Evolutionary conservation across 2,329 filamentous ascomycete genomes (phyloP).

Genomic region (Aspergillus latus): DNA sequence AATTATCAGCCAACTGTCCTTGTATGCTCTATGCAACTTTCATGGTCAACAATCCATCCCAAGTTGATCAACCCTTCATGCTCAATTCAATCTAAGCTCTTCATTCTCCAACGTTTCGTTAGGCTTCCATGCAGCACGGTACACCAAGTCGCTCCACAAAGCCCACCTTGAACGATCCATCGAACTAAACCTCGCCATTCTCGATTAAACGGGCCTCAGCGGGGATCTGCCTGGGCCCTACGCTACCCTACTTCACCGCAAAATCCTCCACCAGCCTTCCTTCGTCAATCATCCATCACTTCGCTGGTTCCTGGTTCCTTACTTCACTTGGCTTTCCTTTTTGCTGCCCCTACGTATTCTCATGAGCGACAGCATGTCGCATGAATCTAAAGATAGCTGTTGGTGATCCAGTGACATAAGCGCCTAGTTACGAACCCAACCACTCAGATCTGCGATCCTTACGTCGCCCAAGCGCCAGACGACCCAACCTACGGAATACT

Average conservation of each 20-base stretch:
- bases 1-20: background rate
- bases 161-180: constrained; percentile 14
- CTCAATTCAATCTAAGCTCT: background rate
- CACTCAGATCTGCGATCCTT: constrained; percentile 26
- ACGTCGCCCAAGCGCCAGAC: constrained; percentile 35
- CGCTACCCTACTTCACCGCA: constrained; percentile 20
- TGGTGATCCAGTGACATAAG: constrained; percentile 31
- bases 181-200: constrained; percentile 17
- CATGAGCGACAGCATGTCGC: constrained; percentile 28
- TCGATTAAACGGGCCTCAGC: constrained; percentile 15
- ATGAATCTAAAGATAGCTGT: constrained; percentile 22
- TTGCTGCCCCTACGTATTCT: background rate
- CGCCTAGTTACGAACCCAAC: constrained; percentile 27
- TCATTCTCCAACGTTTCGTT: constrained; percentile 7
- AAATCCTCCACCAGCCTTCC: constrained; percentile 14
- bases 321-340: constrained; percentile 1
- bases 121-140: constrained; percentile 31
- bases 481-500: constrained; percentile 8
- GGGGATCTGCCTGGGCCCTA: constrained; percentile 18
- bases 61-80: constrained; percentile 3
- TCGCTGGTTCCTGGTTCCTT: constrained; percentile 15
- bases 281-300: constrained; percentile 6
- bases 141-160: constrained; percentile 24
- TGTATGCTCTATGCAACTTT: background rate
- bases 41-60: background rate